Conservation (phyloP, 2,329 filamentous ascomycete genomes). For the Graphilbum ipis-grandicollis region DNA sequence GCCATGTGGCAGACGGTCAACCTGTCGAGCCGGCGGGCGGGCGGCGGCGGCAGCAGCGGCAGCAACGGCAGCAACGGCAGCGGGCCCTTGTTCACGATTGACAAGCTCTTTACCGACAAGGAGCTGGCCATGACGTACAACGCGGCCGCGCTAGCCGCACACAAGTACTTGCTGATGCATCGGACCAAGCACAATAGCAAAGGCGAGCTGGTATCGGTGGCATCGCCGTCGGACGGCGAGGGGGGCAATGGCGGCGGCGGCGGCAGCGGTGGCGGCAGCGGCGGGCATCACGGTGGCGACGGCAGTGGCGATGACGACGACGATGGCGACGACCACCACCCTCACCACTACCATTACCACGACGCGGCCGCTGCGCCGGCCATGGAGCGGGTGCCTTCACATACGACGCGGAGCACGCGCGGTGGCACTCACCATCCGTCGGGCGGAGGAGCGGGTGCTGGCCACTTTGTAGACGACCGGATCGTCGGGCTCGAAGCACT, state of each 20-base stretch:
- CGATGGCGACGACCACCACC: conserved; percentile 15
- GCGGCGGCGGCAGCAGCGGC: no score
- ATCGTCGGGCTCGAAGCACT: conserved; percentile 42
- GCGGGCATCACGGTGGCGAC: not conserved
- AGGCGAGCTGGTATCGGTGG: conserved; percentile 29
- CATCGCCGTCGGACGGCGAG: conserved; percentile 31
- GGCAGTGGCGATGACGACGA: not conserved
- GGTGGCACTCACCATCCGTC: no score
- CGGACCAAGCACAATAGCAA: conserved; percentile 30
- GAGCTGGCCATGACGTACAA: conserved; percentile 51
- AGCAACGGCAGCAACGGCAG: no score
- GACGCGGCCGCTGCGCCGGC: not conserved
- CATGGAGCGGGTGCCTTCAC: conserved; percentile 48
- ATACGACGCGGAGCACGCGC: conserved; percentile 45
- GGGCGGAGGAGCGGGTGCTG: conserved; percentile 11
- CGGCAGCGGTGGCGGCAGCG: not conserved
- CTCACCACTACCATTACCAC: no score
- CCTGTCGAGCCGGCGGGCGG: conserved; percentile 34
- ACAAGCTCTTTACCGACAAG: conserved; percentile 55
- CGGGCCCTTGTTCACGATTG: conserved; percentile 47
- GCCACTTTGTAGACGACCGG: conserved; percentile 38
- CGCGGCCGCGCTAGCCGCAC: conserved; percentile 40
- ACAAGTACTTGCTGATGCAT: conserved; percentile 43
- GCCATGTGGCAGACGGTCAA: conserved; percentile 46
- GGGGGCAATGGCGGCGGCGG: conserved; percentile 21